Evolutionary conservation across 352 stramenopile genomes (phyloP), one percentile per base, ranked within the genome.

Genomic region (Phytophthora idaei): DNA sequence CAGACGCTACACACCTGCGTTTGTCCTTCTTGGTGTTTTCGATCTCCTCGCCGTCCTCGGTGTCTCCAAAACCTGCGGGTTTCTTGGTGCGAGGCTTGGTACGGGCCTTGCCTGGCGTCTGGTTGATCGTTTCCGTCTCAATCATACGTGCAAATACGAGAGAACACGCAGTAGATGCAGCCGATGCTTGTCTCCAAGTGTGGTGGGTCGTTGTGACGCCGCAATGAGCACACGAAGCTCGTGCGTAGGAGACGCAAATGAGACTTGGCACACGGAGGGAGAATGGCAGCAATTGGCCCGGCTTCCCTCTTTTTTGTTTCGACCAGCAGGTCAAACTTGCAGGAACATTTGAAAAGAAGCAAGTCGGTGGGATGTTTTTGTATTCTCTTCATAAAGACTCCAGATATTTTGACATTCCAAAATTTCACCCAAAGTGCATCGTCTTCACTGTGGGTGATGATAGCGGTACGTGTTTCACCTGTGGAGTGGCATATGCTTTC

Each of bases 1-100:
- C 9, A 1, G 11, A 21, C 17, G 31, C 1, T 4, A 67, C 71
- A 29, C 46, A 84, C 76, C 67, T 71, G 39, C 76, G 62, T 49
- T 87, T 87, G 50, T 55, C 47, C 64, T 87, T 81, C 47, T 81
- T 77, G 44, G 69, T 59, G 49, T 65, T 69, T 4, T 5, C 28
- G 3, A 52, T 15, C 21, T 58, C 59, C 28, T 73, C 72, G 4
- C 32, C 45, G 7, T 64, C 63, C 12, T 67, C 62, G 4, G 46
- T 21, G 29, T 76, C 63, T 11, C 4, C 58, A 15, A 61, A 57
- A 11, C 41, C 34, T 48, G 67, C 45, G 47, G 50, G 21, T 64
- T 76, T 77, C 50, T 68, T 76, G 9, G 34, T 21, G 10, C 72
- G 68, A 41, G 58, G 55, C 50, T 71, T 74, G 44, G 49, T 60